Evolutionary conservation across 163 green algal species (phyloP).

Genomic region (Scenedesmus sp.): DNA sequence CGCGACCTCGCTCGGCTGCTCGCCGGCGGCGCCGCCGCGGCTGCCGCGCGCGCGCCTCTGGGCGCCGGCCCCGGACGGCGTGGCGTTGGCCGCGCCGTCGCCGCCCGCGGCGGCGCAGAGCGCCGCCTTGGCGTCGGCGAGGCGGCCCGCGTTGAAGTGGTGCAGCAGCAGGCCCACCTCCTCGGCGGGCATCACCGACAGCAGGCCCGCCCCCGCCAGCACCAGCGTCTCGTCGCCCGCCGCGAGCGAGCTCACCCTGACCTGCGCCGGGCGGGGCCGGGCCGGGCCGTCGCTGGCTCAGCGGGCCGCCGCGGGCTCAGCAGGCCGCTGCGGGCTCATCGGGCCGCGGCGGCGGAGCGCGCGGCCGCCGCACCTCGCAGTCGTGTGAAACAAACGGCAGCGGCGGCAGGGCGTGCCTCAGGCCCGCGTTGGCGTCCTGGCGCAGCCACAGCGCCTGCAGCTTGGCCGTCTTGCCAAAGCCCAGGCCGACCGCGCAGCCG

Average conservation of each 20-base stretch:
- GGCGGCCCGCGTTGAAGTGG: constrained; percentile 23
- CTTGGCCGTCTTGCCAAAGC: constrained; percentile 25
- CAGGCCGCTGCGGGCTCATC: too few relatives aligned
- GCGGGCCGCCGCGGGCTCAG: background rate
- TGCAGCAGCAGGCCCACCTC: constrained; percentile 35
- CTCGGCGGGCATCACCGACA: constrained; percentile 9
- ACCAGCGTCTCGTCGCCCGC: constrained; percentile 17
- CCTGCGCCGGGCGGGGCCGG: background rate
- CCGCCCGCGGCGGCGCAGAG: background rate
- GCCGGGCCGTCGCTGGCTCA: background rate
- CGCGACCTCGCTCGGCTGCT: too few relatives aligned
- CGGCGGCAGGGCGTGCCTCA: constrained; percentile 6
- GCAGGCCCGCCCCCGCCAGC: constrained; percentile 20
- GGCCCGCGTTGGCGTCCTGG: background rate
- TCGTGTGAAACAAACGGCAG: constrained; percentile 34
- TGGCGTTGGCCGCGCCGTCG: too few relatives aligned
- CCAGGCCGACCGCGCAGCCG: constrained; percentile 7
- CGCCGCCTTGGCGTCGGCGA: background rate
- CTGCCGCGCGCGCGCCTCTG: too few relatives aligned
- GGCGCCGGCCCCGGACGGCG: too few relatives aligned
- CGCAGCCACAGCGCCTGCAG: constrained; percentile 33
- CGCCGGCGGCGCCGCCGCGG: too few relatives aligned
- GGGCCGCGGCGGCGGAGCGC: too few relatives aligned
- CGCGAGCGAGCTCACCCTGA: constrained; percentile 3
- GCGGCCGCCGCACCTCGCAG: constrained; percentile 26